These are phyloP conservation scores for Tulasnella sp. DNA, from an alignment of 768 basidiomycete species.

Conservation along the genomic window DNA sequence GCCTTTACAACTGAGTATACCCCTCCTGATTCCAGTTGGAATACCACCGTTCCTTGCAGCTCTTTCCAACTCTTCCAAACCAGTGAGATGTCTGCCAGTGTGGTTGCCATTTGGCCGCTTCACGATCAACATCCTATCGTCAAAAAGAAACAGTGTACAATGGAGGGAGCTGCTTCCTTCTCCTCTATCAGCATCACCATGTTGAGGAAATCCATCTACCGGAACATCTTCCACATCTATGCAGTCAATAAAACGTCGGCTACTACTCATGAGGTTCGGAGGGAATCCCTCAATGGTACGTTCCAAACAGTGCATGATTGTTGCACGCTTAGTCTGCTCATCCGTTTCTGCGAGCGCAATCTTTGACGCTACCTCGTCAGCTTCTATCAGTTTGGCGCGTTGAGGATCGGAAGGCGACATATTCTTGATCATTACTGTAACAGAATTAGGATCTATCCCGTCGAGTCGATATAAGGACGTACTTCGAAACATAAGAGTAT, in stretches of 20 bases:
- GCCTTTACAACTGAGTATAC: slow-evolving; percentile 70
- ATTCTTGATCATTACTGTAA: slow-evolving; percentile 69
- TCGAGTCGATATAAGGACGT: background rate
- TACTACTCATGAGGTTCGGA: slow-evolving; percentile 76
- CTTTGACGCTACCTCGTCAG: slow-evolving; percentile 74
- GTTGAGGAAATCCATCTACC: slow-evolving; percentile 34
- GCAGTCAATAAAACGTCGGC: slow-evolving; percentile 76
- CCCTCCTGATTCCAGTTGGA: slow-evolving; percentile 57
- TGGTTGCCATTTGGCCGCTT: slow-evolving; percentile 72
- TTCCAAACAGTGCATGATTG: slow-evolving; percentile 74
- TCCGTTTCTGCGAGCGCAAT: slow-evolving; percentile 89
- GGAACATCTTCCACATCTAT: slow-evolving; percentile 78
- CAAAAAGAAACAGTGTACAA: slow-evolving; percentile 85
- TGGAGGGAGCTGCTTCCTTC: too few species aligned
- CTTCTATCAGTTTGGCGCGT: slow-evolving; percentile 63
- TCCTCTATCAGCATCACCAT: slow-evolving; percentile 28
- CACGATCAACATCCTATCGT: slow-evolving; percentile 83
- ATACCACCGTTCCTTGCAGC: slow-evolving; percentile 40
- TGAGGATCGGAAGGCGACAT: slow-evolving; percentile 71
- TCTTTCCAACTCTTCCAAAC: slow-evolving; percentile 68
- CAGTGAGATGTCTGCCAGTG: slow-evolving; percentile 57
- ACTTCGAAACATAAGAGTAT: slow-evolving; percentile 77
- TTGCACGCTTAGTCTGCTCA: slow-evolving; percentile 79
- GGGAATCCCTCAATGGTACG: slow-evolving; percentile 85
- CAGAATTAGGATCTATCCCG: background rate